Percentiles rank a stretch among this genome's conserved stretches.
Conservation (phyloP, 176 grass and related monocot species). For the Zea mays region Zm-B73-REFERENCE-NAM-5.0 NC_050105.1:142405001-142405500, state of each 20-base stretch:
- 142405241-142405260: slow-evolving; percentile 85
- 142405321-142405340: slow-evolving; percentile 66
- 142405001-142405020: slow-evolving; percentile 48
- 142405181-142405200: slow-evolving; percentile 92
- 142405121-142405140: slow-evolving; percentile 82
- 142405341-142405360: slow-evolving; percentile 52
- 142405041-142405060: no score
- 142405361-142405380: slow-evolving; percentile 73
- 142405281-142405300: slow-evolving; percentile 80
- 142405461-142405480: slow-evolving; percentile 84
- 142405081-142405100: slow-evolving; percentile 68
- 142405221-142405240: slow-evolving; percentile 92
- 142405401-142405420: slow-evolving; percentile 79
- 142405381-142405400: slow-evolving; percentile 82
- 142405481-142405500: slow-evolving; percentile 75
- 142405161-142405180: slow-evolving; percentile 50
- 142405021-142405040: no score
- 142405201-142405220: slow-evolving; percentile 83
- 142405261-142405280: slow-evolving; percentile 79
- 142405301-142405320: slow-evolving; percentile 56
- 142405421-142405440: slow-evolving; percentile 75
- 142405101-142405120: slow-evolving; percentile 63
- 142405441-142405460: slow-evolving; percentile 70
- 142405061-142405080: slow-evolving; percentile 10
- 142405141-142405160: slow-evolving; percentile 80